phyloP scores from a whole-genome alignment of 23 red algal species.

The Gracilaria vermiculophylla region DNA sequence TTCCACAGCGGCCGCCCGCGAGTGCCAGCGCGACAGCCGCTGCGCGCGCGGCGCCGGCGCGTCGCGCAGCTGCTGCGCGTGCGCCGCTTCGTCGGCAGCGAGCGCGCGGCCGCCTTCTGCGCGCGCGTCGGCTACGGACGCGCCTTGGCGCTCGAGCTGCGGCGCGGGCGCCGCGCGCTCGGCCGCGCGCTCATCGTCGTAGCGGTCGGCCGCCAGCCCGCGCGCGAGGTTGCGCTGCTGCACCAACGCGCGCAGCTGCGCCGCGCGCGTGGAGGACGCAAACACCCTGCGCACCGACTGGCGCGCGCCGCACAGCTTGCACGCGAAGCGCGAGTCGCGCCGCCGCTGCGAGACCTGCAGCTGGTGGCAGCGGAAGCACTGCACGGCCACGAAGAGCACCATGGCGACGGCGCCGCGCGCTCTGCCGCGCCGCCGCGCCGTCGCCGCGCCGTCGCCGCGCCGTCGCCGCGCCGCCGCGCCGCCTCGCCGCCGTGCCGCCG shows the following conservation, averaged over 20 bases:
- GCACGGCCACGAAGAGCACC: slow-evolving; percentile 52
- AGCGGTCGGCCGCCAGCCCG: slow-evolving; percentile 29
- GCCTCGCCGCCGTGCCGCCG: too few species aligned
- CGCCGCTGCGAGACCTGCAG: slow-evolving; percentile 49
- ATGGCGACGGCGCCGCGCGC: background rate
- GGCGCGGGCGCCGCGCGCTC: too few species aligned
- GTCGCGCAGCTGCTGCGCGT: background rate
- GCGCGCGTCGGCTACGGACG: background rate
- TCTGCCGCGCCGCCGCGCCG: background rate
- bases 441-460: background rate
- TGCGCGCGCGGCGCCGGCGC: background rate
- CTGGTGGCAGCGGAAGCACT: slow-evolving; percentile 59
- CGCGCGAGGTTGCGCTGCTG: slow-evolving; percentile 27
- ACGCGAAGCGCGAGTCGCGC: slow-evolving; percentile 43
- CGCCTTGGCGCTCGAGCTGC: background rate
- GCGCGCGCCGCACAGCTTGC: slow-evolving; percentile 47
- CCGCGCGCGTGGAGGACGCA: slow-evolving; percentile 11
- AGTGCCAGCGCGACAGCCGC: background rate
- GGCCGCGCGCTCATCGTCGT: background rate
- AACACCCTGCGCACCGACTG: slow-evolving; percentile 43
- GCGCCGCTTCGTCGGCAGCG: background rate
- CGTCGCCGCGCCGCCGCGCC: too few species aligned
- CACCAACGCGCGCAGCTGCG: slow-evolving; percentile 37
- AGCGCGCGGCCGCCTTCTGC: background rate
- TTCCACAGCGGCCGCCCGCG: background rate